Conservation (phyloP, 2,329 filamentous ascomycete genomes). For the Fusarium odoratissimum region DNA sequence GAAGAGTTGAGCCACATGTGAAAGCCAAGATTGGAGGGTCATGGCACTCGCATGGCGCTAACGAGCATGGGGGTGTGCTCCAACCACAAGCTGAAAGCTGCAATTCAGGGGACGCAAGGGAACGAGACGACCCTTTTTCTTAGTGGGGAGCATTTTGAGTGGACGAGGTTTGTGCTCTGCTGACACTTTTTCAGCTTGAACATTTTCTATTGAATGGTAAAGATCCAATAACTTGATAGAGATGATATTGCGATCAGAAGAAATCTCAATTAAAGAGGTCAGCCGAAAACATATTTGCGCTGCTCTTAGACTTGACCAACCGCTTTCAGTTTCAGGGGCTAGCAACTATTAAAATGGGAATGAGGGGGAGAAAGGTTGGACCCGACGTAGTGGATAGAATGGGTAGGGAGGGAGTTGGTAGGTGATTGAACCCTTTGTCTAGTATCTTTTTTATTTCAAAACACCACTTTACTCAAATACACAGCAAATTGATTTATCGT, state of each 20-base stretch:
- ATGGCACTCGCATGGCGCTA: constrained; percentile 44
- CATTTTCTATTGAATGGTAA: background rate
- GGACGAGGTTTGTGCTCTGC: constrained; percentile 1
- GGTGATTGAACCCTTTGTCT: constrained; percentile 9
- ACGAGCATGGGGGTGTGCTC: constrained; percentile 20
- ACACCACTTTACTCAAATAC: background rate
- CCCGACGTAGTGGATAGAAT: constrained; percentile 24
- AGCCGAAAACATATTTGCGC: background rate
- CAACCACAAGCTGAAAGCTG: constrained; percentile 22
- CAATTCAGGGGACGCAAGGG: constrained; percentile 34
- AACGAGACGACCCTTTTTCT: constrained; percentile 26
- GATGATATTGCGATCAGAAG: background rate
- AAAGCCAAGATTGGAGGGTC: constrained; percentile 26
- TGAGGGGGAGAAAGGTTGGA: constrained; percentile 9
- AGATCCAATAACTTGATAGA: constrained; percentile 10
- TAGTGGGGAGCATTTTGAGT: constrained; percentile 23
- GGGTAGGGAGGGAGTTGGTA: background rate
- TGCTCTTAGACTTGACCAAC: background rate
- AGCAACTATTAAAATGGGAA: constrained; percentile 1
- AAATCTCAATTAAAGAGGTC: background rate
- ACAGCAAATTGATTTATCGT: background rate
- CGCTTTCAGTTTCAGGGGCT: constrained; percentile 26
- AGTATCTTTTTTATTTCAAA: background rate
- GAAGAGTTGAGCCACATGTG: constrained; percentile 17
- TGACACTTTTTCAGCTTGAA: constrained; percentile 15